Base-by-base conservation (phyloP, 805 yeast species). In the Candida xiaguanensis region DNA sequence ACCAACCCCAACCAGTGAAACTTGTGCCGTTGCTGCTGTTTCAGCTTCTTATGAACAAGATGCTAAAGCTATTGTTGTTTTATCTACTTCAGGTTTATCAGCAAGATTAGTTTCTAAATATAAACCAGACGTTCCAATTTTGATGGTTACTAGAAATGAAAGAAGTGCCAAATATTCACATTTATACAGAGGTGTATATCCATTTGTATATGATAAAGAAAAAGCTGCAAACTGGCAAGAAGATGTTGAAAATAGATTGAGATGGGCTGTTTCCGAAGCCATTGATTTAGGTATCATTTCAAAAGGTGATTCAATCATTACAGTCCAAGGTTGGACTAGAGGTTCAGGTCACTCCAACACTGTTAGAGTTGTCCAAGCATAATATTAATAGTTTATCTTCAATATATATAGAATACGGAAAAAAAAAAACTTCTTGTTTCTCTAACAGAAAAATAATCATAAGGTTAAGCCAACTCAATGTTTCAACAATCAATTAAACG, bases 301-400 rank as follows among this genome's bases (percentile, higher is more conserved):
- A 56, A 82, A 79, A 69, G 96, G 96, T 69, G 96, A 89, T 66
- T 73, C 85, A 46, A 84, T 88, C 56, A 87, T 93, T 52, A 86
- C 95, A 62, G 85, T 93, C 68, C 99, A 93, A 78, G 99, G 99
- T 67, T 93, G 95, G 91, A 86, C 95, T 62, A 85, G 91, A 67
- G 98, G 98, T 74, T 77, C 88, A 52, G 99, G 99, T 64, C 96
- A 93, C 83, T 87, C 99, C 62, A 93, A 93, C 85, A 93, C 99
- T 50, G 78, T 93, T 69, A 91, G 98, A 78, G 80, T 91, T 59
- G 75, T 88, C 56, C 77, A 78, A 64, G 91, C n/a, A n/a, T n/a
- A n/a, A n/a, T n/a, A n/a, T n/a, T n/a, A n/a, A n/a, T n/a, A n/a
- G n/a, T n/a, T n/a, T n/a, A n/a, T n/a, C 88, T 63, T 82, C 72